Conservation (phyloP, 1,284 basidiomycete species). For the Filobasidium uniguttulatum region DNA sequence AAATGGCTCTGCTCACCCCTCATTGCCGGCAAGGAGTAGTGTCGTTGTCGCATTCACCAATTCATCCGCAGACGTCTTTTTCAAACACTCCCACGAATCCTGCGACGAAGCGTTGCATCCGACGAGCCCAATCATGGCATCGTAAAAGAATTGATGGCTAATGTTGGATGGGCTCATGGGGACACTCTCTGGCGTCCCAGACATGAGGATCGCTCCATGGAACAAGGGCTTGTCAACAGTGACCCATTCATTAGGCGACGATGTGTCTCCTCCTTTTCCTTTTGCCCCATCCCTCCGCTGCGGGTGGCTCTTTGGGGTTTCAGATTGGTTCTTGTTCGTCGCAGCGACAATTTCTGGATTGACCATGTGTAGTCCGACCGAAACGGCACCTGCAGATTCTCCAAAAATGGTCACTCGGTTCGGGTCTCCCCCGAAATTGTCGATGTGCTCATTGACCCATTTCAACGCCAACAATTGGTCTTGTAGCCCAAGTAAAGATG, state of each 20-base stretch:
- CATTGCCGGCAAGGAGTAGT: too few relatives aligned
- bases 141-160: conserved; percentile 25
- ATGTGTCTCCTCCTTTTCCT: not conserved
- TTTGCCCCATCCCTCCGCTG: not conserved
- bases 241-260: not conserved
- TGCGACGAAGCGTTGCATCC: too few relatives aligned
- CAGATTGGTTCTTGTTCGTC: too few relatives aligned
- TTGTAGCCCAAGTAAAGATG: conserved; percentile 32
- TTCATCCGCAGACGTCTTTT: conserved; percentile 18
- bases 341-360: conserved; percentile 17
- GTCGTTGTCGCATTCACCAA: conserved; percentile 27
- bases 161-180: conserved; percentile 20
- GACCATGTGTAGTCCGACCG: conserved; percentile 23
- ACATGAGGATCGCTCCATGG: conserved; percentile 35
- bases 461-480: conserved; percentile 40
- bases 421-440: conserved; percentile 40
- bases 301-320: not conserved
- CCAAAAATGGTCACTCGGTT: conserved; percentile 35
- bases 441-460: conserved; percentile 41
- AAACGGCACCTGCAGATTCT: conserved; percentile 33
- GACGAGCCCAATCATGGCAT: conserved; percentile 18
- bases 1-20: too few relatives aligned
- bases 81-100: conserved; percentile 27
- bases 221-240: conserved; percentile 21
- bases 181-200: conserved; percentile 28